A percentile compares a stretch with the other conserved stretches of the same genome.
phyloP scores from a whole-genome alignment of 2,329 filamentous ascomycete genomes.

The Zasmidium citrigriseum region DNA sequence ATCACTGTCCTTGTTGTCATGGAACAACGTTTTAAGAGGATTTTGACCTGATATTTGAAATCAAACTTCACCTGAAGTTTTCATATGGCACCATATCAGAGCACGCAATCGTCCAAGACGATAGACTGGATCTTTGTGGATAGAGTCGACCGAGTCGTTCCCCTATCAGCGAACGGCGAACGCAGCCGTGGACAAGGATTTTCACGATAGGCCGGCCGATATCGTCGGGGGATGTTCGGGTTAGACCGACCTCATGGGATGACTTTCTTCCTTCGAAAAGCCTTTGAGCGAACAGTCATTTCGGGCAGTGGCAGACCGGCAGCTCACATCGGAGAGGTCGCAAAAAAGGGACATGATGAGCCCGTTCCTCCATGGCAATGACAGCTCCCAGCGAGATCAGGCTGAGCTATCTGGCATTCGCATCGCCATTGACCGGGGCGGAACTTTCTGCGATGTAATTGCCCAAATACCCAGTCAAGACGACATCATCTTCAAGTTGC shows the following conservation, averaged over 20 bases:
- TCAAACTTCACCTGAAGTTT: not conserved
- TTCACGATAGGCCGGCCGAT: not conserved
- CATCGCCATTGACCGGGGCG: conserved; percentile 25
- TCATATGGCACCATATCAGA: not conserved
- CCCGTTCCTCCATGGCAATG: not conserved
- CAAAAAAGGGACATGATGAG: not conserved
- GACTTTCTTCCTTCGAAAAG: not conserved
- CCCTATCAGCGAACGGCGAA: conserved; percentile 1
- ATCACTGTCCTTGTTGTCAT: not conserved
- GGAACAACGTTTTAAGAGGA: not conserved
- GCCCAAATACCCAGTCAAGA: conserved; percentile 20
- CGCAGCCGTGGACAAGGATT: not conserved
- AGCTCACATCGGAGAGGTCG: no score
- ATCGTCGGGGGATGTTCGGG: not conserved
- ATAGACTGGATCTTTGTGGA: not conserved
- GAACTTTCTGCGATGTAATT: conserved; percentile 33
- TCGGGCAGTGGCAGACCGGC: no score
- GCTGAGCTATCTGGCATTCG: not conserved
- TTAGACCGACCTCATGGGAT: not conserved
- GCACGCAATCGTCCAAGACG: not conserved
- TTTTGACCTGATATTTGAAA: not conserved
- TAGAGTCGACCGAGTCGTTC: not conserved
- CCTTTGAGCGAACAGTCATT: no score
- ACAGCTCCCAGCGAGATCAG: not conserved
- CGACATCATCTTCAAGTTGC: conserved; percentile 34